Evolutionary conservation across 2,329 filamentous ascomycete species (phyloP), one percentile per base, ranked within the genome.

Genomic region (Eurotiales sp.): DNA sequence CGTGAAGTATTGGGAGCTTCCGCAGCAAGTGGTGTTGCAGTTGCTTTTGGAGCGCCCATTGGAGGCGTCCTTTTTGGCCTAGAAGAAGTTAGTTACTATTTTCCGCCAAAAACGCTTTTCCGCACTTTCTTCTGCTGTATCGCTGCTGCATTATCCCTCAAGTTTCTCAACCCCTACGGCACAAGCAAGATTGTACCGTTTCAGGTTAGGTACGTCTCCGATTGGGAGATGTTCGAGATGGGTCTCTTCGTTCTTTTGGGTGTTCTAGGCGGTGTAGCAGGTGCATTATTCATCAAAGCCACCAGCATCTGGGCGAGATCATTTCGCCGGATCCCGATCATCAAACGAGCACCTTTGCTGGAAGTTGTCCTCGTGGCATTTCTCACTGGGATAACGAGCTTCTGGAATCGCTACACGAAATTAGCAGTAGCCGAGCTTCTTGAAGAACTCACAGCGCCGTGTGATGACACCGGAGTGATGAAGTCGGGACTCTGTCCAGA

Each of bases 71-170:
- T 97, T 2, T 97, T 97, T 69, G 90, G 90, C 29, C 72, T 97
- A 25, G 93, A 99, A 70, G 93, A 97, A 77, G 91, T 97, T 56
- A 85, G 73, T 59, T 97, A 97, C 70, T 97, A 97, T 70, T 97
- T 97, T 67, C 92, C 93, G 0, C 90, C 92, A 5, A 97, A 99
- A 73, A 97, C 92, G 0, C 80, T 99, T 8, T 99, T 99, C 74
- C 80, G 93, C 48, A 97, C 93, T 0, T 99, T 99, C 70, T 97
- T 97, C 72, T 97, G 92, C 75, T 97, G 92, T 70, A 97, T 97
- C 61, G 86, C 76, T 27, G 91, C 93, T 1, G 90, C 93, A 0
- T 72, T 99, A 29, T 92, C 91, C 1, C 77, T 99, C 59, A 96
- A 96, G 64, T 96, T 96, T 59, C 76, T 97, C 32, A 95, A 99